phyloP scores from a whole-genome alignment of 2,329 filamentous ascomycete genomes.

The Fusarium torreyae region DNA sequence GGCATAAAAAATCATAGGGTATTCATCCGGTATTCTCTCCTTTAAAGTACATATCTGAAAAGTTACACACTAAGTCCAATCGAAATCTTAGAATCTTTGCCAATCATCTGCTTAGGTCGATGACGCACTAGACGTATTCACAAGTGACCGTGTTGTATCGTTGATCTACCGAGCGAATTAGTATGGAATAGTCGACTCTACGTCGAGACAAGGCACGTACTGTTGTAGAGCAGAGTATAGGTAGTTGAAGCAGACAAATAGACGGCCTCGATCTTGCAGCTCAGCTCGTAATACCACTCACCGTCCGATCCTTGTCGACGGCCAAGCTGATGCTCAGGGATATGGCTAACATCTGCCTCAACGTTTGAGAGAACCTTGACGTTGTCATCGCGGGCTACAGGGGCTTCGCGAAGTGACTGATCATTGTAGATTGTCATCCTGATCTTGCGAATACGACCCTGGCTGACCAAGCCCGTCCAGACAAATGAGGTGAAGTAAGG shows the following conservation, averaged over 20 bases:
- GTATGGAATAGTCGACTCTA: background rate
- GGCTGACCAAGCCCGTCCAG: constrained; percentile 52
- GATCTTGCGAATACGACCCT: constrained; percentile 54
- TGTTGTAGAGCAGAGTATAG: constrained; percentile 61
- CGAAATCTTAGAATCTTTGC: no score
- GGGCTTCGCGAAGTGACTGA: constrained; percentile 51
- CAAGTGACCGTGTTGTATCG: constrained; percentile 60
- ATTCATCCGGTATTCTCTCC: no score
- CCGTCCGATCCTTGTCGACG: constrained; percentile 56
- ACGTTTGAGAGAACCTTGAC: constrained; percentile 57
- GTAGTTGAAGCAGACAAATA: constrained; percentile 60
- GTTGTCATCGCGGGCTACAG: constrained; percentile 55
- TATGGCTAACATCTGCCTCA: constrained; percentile 59
- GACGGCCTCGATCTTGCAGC: constrained; percentile 59
- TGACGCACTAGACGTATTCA: constrained; percentile 57
- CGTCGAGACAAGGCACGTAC: constrained; percentile 46
- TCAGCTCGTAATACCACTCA: constrained; percentile 58
- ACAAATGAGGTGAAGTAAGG: constrained; percentile 55
- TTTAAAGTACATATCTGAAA: no score
- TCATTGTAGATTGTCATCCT: constrained; percentile 58
- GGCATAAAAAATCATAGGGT: no score
- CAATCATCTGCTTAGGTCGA: background rate
- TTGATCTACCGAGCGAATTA: constrained; percentile 51
- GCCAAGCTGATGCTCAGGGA: constrained; percentile 56
- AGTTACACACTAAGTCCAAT: no score